Conservation (phyloP, 345 rosid species). For the Citrus hindsii region DNA sequence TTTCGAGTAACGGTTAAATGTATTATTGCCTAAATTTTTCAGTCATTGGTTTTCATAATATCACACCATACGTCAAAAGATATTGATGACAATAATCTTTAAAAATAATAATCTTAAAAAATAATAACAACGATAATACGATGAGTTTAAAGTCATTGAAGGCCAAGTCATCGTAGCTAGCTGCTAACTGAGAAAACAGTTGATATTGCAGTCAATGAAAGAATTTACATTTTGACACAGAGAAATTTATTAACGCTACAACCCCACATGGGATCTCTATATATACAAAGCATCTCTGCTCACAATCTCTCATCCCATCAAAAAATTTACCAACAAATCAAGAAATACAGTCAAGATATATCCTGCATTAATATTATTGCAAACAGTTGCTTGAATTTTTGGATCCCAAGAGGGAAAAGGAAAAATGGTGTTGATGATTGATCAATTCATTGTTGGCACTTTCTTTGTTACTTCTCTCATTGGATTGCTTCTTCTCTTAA, state of each 20-base stretch:
- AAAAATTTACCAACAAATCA: neutral
- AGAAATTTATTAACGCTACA: no score
- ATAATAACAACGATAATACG: no score
- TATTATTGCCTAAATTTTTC: no score
- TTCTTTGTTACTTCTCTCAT: conserved; percentile 23
- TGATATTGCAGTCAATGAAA: neutral
- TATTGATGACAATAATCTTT: no score
- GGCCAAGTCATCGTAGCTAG: neutral
- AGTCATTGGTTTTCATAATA: no score
- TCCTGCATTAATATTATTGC: neutral
- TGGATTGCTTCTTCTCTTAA: conserved; percentile 15
- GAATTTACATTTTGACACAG: no score
- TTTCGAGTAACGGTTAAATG: no score
- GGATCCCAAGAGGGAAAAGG: neutral
- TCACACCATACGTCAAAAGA: no score
- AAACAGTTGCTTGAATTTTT: neutral
- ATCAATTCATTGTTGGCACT: conserved; percentile 20
- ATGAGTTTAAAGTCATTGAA: neutral
- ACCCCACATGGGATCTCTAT: no score
- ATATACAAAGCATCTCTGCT: neutral
- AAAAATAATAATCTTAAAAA: no score
- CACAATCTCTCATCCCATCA: neutral
- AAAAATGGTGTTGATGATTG: conserved; percentile 8
- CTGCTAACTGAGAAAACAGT: neutral
- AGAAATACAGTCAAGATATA: neutral